Evolutionary conservation across 2,329 filamentous ascomycete species (phyloP).

Genomic region (Sporothrix curviconia): DNA sequence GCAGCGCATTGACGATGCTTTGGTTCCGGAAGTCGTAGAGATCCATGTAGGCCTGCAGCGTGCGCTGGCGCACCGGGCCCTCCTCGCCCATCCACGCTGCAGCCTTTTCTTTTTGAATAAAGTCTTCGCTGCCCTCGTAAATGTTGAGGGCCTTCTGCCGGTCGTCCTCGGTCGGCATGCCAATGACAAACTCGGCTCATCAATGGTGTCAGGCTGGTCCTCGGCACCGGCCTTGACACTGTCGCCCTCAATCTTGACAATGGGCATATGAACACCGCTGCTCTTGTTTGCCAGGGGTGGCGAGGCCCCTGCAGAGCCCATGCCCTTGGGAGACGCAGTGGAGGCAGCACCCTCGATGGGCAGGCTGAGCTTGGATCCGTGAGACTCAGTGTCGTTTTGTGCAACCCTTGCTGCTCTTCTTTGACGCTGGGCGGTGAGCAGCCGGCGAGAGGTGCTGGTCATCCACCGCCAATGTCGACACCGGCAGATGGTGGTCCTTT

Average conservation of each 20-base stretch:
- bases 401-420: constrained; percentile 20
- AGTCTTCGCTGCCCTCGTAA: constrained; percentile 76
- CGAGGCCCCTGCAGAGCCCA: too few species aligned
- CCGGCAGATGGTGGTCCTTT: constrained; percentile 8
- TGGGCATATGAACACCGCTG: constrained; percentile 28
- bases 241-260: constrained; percentile 36
- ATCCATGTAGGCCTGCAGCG: constrained; percentile 76
- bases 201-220: constrained; percentile 36
- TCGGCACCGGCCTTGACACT: not conserved
- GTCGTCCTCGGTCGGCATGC: constrained; percentile 61
- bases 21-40: constrained; percentile 79
- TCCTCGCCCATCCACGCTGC: constrained; percentile 85
- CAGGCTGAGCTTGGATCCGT: constrained; percentile 34
- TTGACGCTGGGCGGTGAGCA: not conserved
- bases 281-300: constrained; percentile 20
- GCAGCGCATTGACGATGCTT: constrained; percentile 72
- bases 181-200: constrained; percentile 52
- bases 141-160: constrained; percentile 73
- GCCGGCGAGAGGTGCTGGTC: constrained; percentile 9
- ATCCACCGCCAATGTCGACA: constrained; percentile 17
- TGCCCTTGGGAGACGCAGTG: constrained; percentile 23
- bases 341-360: constrained; percentile 35
- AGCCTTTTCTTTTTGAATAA: constrained; percentile 70
- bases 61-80: constrained; percentile 50
- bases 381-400: constrained; percentile 28